These are phyloP conservation scores for Fusarium neocosmosporiellum DNA, from an alignment of 2,329 filamentous ascomycete genomes.

Conservation along the genomic window DNA sequence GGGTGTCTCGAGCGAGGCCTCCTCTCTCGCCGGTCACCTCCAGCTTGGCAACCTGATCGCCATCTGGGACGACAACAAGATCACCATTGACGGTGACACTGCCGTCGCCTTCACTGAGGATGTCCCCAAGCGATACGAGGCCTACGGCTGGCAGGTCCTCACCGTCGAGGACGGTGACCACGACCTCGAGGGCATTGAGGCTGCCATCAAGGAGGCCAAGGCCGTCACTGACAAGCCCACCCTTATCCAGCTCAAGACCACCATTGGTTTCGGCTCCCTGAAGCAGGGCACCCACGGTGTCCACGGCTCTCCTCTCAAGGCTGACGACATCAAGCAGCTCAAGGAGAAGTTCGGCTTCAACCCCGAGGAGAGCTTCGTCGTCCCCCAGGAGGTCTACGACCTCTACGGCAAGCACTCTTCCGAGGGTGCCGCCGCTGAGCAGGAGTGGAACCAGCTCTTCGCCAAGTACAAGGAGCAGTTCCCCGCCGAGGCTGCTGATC, in stretches of 20 bases:
- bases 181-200: conserved; percentile 89
- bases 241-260: conserved; percentile 96
- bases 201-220: conserved; percentile 86
- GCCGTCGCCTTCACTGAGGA: conserved; percentile 98
- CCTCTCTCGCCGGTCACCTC: conserved; percentile 92
- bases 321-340: conserved; percentile 91
- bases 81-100: conserved; percentile 94
- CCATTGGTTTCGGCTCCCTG: conserved; percentile 95
- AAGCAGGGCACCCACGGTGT: conserved; percentile 94
- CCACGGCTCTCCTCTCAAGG: conserved; percentile 95
- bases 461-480: conserved; percentile 85
- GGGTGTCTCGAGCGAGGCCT: conserved; percentile 94
- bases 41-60: conserved; percentile 97
- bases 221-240: conserved; percentile 95
- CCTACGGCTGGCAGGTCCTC: conserved; percentile 95
- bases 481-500: conserved; percentile 82
- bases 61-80: conserved; percentile 99
- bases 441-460: conserved; percentile 95
- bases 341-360: conserved; percentile 98
- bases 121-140: conserved; percentile 91
- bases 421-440: conserved; percentile 87
- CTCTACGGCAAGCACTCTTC: conserved; percentile 85
- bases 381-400: conserved; percentile 96
- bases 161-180: conserved; percentile 88
- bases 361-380: conserved; percentile 90